These are phyloP conservation scores for Linderniella brevidens DNA, from an alignment of 257 asterid genomes.

Conservation along the genomic window DNA sequence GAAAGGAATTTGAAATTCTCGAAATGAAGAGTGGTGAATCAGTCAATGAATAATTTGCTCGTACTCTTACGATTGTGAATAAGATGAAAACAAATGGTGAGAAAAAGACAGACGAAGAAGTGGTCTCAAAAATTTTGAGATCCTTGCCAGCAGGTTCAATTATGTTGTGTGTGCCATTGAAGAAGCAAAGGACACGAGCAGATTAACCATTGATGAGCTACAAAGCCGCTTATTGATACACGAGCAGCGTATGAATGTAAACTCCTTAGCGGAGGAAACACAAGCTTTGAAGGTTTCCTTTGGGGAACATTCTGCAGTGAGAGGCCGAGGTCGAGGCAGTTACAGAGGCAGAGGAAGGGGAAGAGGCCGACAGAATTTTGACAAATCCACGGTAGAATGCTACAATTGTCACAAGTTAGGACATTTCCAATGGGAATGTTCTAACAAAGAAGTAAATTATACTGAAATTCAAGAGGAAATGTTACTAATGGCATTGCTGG, in stretches of 20 bases:
- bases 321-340: too few species aligned
- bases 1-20: slow-evolving; percentile 3
- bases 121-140: not conserved
- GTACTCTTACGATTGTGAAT: not conserved
- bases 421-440: slow-evolving; percentile 10
- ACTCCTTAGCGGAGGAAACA: not conserved
- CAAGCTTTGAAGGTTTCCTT: not conserved
- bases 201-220: not conserved
- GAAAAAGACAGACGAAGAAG: not conserved
- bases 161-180: not conserved
- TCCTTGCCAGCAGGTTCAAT: not conserved
- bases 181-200: too few species aligned
- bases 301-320: too few species aligned
- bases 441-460: slow-evolving; percentile 5
- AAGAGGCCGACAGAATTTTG: too few species aligned
- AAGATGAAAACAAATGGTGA: not conserved
- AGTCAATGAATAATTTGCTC: slow-evolving; percentile 1
- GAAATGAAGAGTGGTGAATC: slow-evolving; percentile 1
- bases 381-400: too few species aligned
- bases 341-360: too few species aligned
- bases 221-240: not conserved
- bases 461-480: slow-evolving; percentile 8
- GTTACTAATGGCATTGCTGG: slow-evolving; percentile 5
- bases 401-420: not conserved
- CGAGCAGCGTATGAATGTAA: not conserved